Percentiles rank a stretch among this genome's conserved stretches.
Conservation (phyloP, 306 rosid species). For the Prunus dulcis region DNA sequence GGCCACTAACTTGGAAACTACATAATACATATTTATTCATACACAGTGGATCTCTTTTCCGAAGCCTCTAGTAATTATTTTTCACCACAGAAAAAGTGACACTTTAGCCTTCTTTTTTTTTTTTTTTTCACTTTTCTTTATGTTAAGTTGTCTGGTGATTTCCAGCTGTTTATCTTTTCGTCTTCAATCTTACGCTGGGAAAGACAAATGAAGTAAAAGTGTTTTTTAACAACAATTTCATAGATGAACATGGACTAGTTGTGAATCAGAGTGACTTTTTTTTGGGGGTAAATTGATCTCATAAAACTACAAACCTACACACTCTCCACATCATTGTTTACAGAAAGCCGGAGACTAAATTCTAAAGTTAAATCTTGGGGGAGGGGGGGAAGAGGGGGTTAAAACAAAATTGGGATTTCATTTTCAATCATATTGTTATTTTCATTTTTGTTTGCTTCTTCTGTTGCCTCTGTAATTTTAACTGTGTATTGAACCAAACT, state of each 20-base stretch:
- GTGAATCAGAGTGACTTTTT: not conserved
- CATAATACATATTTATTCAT: not conserved
- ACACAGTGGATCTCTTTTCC: too few species aligned
- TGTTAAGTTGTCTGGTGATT: too few species aligned
- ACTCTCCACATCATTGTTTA: conserved; percentile 11
- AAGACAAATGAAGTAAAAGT: too few species aligned
- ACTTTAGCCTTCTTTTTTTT: too few species aligned
- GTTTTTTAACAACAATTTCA: not conserved
- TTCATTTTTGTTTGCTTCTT: not conserved
- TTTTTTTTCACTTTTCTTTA: too few species aligned
- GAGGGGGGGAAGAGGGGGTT: not conserved
- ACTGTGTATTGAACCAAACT: conserved; percentile 17
- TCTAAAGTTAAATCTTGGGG: not conserved
- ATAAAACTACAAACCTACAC: not conserved
- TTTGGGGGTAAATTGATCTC: not conserved
- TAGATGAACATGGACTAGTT: not conserved
- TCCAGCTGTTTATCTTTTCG: too few species aligned
- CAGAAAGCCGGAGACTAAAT: conserved; percentile 12
- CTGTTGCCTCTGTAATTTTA: not conserved
- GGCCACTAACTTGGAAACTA: not conserved
- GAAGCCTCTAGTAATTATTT: too few species aligned
- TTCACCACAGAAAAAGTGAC: too few species aligned
- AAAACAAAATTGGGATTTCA: conserved; percentile 8
- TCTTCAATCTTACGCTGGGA: too few species aligned
- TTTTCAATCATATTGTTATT: not conserved